Evolutionary conservation across 2,329 filamentous ascomycete genomes (phyloP).

Genomic region (Beauveria sp.): DNA sequence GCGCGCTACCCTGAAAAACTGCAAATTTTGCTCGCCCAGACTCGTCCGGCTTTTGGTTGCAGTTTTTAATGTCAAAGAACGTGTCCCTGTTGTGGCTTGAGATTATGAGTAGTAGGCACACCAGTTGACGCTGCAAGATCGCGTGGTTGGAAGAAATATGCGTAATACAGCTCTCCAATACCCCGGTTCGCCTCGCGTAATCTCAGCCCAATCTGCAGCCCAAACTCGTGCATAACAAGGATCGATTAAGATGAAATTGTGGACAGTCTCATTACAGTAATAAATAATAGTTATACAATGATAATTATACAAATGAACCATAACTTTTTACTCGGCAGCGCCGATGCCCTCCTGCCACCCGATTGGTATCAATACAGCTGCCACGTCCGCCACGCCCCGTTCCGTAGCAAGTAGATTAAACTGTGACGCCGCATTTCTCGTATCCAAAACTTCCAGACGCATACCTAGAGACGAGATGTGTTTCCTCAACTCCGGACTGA

Average conservation of each 20-base stretch:
- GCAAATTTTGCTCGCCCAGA: neutral
- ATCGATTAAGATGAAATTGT: no score
- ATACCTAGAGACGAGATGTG: slow-evolving; percentile 73
- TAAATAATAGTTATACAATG: slow-evolving; percentile 10
- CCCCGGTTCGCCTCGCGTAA: no score
- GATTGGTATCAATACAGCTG: slow-evolving; percentile 78
- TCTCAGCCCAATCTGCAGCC: neutral
- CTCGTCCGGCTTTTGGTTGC: no score
- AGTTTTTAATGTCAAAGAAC: no score
- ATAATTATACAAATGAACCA: neutral
- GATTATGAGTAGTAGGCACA: no score
- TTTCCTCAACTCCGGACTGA: slow-evolving; percentile 66
- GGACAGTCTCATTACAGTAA: neutral
- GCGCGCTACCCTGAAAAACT: neutral
- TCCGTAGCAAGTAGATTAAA: slow-evolving; percentile 96
- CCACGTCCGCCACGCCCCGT: slow-evolving; percentile 75
- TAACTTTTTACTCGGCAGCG: slow-evolving; percentile 21
- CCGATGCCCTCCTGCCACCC: slow-evolving; percentile 64
- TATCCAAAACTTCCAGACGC: slow-evolving; percentile 82
- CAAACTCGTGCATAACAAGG: neutral
- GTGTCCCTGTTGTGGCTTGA: no score
- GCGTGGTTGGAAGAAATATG: no score
- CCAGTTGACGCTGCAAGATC: no score
- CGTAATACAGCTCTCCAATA: no score
- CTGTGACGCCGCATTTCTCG: slow-evolving; percentile 85